These are phyloP conservation scores for Glaciozyma martinii DNA, from an alignment of 768 basidiomycete genomes.

Conservation along the genomic window DNA sequence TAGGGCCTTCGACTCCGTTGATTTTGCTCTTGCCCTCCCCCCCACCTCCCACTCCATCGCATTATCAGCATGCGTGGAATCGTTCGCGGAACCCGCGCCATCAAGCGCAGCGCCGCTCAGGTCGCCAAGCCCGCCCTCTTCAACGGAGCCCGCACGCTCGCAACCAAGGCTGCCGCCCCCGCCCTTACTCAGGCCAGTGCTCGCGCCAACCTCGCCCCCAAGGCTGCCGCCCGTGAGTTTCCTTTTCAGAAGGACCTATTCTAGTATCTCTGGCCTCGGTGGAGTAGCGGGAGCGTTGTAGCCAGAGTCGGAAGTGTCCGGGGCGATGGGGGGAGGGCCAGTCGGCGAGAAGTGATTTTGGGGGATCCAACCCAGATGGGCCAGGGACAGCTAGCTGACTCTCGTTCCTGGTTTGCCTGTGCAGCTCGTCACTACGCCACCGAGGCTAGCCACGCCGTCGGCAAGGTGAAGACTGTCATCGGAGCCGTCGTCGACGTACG, in stretches of 20 bases:
- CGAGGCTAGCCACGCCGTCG: slow-evolving; percentile 26
- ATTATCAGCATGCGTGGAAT: neutral
- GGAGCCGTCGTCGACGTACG: slow-evolving; percentile 98
- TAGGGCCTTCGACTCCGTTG: too few species aligned
- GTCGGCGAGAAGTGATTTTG: neutral
- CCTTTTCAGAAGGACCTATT: neutral
- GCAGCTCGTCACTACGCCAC: slow-evolving; percentile 34
- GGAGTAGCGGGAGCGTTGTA: neutral
- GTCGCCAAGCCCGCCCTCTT: neutral
- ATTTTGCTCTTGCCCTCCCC: too few species aligned
- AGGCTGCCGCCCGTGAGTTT: slow-evolving; percentile 4
- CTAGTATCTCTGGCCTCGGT: neutral
- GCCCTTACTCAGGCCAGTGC: slow-evolving; percentile 8
- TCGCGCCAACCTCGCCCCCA: slow-evolving; percentile 15
- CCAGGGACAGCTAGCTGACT: neutral
- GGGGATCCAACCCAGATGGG: neutral
- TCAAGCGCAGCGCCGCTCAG: neutral
- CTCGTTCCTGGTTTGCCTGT: neutral
- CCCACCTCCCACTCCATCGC: neutral
- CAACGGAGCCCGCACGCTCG: slow-evolving; percentile 5
- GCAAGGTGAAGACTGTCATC: slow-evolving; percentile 73
- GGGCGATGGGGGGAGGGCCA: neutral
- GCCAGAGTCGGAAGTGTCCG: neutral
- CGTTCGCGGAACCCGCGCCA: neutral
- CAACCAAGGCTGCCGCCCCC: slow-evolving; percentile 28